Base-by-base conservation (phyloP, 2,329 filamentous ascomycete species). In the Colletotrichum endophyticum region DNA sequence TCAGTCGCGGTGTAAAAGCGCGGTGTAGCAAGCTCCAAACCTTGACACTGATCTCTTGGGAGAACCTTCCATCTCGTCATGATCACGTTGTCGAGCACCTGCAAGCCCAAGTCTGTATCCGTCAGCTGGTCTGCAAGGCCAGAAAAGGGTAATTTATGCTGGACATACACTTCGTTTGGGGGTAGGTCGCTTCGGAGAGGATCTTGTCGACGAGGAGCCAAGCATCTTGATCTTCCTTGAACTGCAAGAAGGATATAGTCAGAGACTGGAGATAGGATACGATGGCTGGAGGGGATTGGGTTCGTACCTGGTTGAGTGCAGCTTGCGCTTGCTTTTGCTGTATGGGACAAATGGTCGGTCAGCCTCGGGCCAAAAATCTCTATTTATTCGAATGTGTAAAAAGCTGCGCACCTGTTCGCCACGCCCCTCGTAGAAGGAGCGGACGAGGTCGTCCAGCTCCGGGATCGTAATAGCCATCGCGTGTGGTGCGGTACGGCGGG, bases 61-160 rank as follows among this genome's bases (percentile, higher is more conserved):
- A 99, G 89, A 76, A 99, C 96, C 89, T 98, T 99, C 98, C 97
- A 99, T 89, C 97, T 94, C 80, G 97, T 99, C 93, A 96, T 95
- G 85, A 99, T 99, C 80, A 99, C 96, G 92, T 95, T 96, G 88
- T 99, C 97, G 79, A 99, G 92, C 80, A 99, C 96, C 87, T 99
- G 97, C 80, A 99, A 90, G 70, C 96, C 97, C 82, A 99, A 90
- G 86, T 98, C 95, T 98, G 30, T 27, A 36, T 34, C 32, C 61
- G 75, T 77, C 62, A 77, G 75, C 56, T 71, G 39, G 30, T 44
- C 57, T 71, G 39, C 19, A 28, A 30, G 61, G 28, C 19, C 22
- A 15, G 19, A 27, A 12, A 30, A 30, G 11, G 32, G 56, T 30
- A n/a, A 32, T 34, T 32, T 25, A 53, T 44, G 49, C 49, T 77